Evolutionary conservation across 352 stramenopile species (phyloP).

Genomic region (Globisporangium irregulare): DNA sequence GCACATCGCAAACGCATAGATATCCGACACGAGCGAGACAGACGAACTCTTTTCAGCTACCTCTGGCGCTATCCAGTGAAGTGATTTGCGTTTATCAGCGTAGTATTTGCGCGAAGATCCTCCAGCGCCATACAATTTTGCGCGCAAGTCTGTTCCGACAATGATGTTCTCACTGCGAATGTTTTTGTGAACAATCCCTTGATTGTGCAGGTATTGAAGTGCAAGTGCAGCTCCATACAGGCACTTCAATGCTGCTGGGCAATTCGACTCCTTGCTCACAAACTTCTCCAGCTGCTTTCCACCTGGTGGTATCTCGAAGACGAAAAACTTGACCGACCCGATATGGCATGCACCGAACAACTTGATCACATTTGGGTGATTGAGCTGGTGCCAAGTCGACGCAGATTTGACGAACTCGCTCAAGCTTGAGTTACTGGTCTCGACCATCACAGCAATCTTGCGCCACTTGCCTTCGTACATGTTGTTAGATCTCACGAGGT

Average conservation of each 20-base stretch:
- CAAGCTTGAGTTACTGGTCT: not conserved
- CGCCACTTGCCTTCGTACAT: conserved; percentile 1
- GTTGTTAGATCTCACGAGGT: not conserved
- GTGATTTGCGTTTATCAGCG: no score
- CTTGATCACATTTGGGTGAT: conserved; percentile 11
- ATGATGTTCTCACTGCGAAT: not conserved
- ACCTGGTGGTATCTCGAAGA: not conserved
- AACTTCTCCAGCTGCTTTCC: not conserved
- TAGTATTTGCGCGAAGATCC: no score
- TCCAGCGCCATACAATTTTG: not conserved
- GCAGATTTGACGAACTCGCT: not conserved
- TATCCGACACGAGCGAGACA: no score
- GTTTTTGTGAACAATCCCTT: not conserved
- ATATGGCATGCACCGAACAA: conserved; percentile 6
- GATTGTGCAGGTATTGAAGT: not conserved
- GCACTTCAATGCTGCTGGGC: not conserved
- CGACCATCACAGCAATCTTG: conserved; percentile 1
- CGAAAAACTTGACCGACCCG: not conserved
- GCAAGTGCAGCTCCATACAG: not conserved
- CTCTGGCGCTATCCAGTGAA: no score
- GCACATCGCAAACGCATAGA: no score
- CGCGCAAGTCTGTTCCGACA: not conserved
- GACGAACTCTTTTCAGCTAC: no score
- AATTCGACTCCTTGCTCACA: not conserved
- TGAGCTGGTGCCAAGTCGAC: conserved; percentile 1